A percentile compares a stretch with the other conserved stretches of the same genome.
Conservation (phyloP, 2,329 filamentous ascomycete species). For the Hypoxylon rubiginosum region DNA sequence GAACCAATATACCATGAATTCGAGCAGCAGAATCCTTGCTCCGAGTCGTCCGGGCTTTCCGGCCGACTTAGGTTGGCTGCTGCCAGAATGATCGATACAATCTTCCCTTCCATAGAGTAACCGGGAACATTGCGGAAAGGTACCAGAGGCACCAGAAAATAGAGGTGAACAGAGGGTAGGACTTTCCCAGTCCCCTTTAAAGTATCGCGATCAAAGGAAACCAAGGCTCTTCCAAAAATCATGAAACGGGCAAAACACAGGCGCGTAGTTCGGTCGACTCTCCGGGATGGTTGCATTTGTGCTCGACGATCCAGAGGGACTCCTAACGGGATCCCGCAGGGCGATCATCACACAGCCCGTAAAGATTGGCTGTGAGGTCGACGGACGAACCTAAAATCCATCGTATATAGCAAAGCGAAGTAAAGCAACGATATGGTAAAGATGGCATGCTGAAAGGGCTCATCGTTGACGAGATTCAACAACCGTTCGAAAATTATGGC, state of each 20-base stretch:
- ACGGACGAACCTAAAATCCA: constrained; percentile 1
- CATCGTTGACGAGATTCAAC: constrained; percentile 17
- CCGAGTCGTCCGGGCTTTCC: constrained; percentile 3
- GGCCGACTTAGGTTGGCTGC: constrained; percentile 6
- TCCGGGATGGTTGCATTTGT: not conserved
- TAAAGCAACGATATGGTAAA: constrained; percentile 5
- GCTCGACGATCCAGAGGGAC: not conserved
- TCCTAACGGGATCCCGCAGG: constrained; percentile 3
- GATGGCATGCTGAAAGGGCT: constrained; percentile 13
- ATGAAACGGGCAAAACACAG: not conserved
- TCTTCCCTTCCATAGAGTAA: constrained; percentile 14
- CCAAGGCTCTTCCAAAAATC: not conserved
- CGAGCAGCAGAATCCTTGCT: not conserved
- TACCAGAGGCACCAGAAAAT: not conserved
- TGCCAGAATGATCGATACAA: constrained; percentile 11
- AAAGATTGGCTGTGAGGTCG: constrained; percentile 1
- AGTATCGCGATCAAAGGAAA: not conserved
- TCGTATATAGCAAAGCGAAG: constrained; percentile 13
- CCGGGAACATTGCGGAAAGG: constrained; percentile 3
- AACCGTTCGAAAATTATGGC: constrained; percentile 17
- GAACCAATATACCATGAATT: constrained; percentile 16
- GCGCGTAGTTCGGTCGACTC: constrained; percentile 1
- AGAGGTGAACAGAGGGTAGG: not conserved
- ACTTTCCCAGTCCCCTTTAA: not conserved
- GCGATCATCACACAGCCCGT: not conserved